A percentile compares a stretch with the other conserved stretches of the same genome.
phyloP scores from a whole-genome alignment of 148 eudicot genomes.

The Rhododendron mucronatum region DNA sequence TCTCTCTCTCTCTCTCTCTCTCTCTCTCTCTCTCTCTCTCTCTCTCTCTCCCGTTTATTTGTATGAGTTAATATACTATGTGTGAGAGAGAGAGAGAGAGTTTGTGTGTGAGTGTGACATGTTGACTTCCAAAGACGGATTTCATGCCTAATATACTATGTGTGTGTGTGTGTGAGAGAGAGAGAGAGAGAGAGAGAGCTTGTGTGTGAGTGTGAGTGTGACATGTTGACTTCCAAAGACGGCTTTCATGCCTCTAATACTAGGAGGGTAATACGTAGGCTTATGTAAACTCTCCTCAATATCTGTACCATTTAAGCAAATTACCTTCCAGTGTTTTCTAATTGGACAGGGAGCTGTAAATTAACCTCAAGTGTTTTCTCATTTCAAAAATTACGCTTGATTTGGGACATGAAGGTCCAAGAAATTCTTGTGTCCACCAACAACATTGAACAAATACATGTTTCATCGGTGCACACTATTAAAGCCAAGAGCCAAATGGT shows the following conservation, averaged over 20 bases:
- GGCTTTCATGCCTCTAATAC: neutral
- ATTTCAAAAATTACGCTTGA: neutral
- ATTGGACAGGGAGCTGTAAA: neutral
- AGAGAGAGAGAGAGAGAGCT: too few relatives aligned
- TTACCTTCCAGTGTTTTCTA: neutral
- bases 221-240: neutral
- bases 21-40: neutral
- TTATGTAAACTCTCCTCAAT: neutral
- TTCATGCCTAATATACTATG: too few relatives aligned
- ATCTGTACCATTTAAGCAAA: neutral
- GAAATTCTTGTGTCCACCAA: neutral
- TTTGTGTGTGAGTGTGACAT: too few relatives aligned
- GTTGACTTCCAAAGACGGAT: too few relatives aligned
- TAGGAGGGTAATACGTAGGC: neutral
- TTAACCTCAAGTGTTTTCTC: neutral
- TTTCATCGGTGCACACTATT: neutral
- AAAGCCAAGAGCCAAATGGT: neutral
- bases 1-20: neutral
- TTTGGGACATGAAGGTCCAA: slow-evolving; percentile 3
- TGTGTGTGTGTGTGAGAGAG: too few relatives aligned
- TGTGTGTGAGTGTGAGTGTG: neutral
- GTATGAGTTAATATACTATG: too few relatives aligned
- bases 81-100: too few relatives aligned
- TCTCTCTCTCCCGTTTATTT: neutral
- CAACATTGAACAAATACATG: neutral